A percentile compares a stretch with the other conserved stretches of the same genome.
phyloP scores from a whole-genome alignment of 2,329 filamentous ascomycete species.

The Neofusicoccum sp. region DNA sequence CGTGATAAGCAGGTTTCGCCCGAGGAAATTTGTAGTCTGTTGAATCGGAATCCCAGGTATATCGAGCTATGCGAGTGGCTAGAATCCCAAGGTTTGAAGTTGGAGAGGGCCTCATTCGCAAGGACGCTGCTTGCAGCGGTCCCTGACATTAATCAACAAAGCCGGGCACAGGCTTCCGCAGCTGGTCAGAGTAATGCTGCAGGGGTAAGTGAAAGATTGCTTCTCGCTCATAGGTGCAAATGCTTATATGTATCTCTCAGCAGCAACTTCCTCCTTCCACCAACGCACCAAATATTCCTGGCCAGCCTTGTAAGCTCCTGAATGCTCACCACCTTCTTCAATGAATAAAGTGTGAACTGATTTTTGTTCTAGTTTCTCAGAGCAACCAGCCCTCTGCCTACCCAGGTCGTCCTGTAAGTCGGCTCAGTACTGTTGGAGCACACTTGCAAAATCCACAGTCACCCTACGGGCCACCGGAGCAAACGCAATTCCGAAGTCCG shows the following conservation, averaged over 20 bases:
- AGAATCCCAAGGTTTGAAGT: conserved; percentile 51
- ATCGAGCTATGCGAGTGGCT: conserved; percentile 57
- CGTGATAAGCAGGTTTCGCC: conserved; percentile 39
- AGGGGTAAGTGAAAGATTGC: background rate
- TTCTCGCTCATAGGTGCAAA: background rate
- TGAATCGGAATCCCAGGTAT: conserved; percentile 59
- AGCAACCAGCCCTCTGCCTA: background rate
- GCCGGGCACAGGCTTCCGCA: background rate
- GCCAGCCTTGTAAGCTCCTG: background rate
- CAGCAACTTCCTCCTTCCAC: background rate
- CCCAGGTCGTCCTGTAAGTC: background rate
- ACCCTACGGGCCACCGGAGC: background rate
- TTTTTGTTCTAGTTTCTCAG: background rate
- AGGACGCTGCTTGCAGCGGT: conserved; percentile 52
- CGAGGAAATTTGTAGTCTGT: conserved; percentile 48
- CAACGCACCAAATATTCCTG: background rate
- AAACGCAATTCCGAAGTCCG: conserved; percentile 10
- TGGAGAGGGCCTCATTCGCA: conserved; percentile 58
- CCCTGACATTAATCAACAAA: conserved; percentile 41
- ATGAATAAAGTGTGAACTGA: no score
- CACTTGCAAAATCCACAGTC: background rate
- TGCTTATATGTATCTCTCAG: background rate
- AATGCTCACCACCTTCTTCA: background rate
- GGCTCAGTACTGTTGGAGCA: background rate
- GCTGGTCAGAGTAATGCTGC: background rate